Evolutionary conservation across 805 yeast species (phyloP).

Genomic region (Kodamaea kaohsiungensis): DNA sequence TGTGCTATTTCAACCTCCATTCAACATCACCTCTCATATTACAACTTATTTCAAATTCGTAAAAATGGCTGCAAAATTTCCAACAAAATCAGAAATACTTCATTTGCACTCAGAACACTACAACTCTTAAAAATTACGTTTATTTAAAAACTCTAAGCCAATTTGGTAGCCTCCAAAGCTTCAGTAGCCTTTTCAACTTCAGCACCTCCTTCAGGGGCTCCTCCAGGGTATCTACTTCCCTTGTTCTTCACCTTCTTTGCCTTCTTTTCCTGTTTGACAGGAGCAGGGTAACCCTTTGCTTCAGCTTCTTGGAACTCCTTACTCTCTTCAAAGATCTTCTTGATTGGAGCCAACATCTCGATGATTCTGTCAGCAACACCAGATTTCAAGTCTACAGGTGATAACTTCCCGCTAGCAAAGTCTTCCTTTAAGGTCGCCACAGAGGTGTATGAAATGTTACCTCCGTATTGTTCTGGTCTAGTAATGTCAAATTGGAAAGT

Average conservation of each 20-base stretch:
- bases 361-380: conserved; percentile 90
- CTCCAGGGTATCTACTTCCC: conserved; percentile 89
- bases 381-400: conserved; percentile 91
- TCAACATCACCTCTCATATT: too few relatives aligned
- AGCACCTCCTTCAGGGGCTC: conserved; percentile 15
- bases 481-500: conserved; percentile 69
- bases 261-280: conserved; percentile 59
- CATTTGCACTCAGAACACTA: too few relatives aligned
- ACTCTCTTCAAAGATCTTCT: conserved; percentile 60
- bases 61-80: neutral
- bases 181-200: conserved; percentile 9
- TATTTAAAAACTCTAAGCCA: conserved; percentile 7
- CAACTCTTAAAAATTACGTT: too few relatives aligned
- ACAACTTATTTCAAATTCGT: too few relatives aligned
- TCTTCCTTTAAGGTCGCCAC: conserved; percentile 71
- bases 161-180: conserved; percentile 12
- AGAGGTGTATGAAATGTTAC: conserved; percentile 72
- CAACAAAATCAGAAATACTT: too few relatives aligned
- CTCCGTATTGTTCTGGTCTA: conserved; percentile 98
- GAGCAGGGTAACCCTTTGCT: conserved; percentile 82
- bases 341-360: conserved; percentile 78
- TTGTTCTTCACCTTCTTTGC: conserved; percentile 81
- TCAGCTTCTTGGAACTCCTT: conserved; percentile 76
- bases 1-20: too few relatives aligned
- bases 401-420: conserved; percentile 68